Evolutionary conservation across 495 filamentous ascomycete species (phyloP).

Genomic region (Penicillium atrosanguineum): DNA sequence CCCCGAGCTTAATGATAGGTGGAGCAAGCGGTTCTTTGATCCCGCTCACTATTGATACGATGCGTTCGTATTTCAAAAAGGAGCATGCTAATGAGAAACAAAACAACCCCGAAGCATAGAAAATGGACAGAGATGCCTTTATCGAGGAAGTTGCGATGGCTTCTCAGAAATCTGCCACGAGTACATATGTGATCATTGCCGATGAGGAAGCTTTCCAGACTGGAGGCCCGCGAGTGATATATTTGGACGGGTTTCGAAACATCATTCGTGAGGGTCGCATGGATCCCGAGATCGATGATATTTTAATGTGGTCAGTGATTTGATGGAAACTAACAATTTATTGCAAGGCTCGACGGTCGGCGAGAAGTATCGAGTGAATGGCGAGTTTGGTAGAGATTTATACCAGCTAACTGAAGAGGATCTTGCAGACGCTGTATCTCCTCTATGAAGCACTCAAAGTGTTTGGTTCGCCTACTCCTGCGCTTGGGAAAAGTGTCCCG

Average conservation of each 20-base stretch:
- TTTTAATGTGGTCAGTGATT: conserved; percentile 1
- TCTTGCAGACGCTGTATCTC: not conserved
- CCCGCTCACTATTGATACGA: not conserved
- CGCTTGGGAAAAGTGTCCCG: too few species aligned
- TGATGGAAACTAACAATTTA: conserved; percentile 2
- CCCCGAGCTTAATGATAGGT: not conserved
- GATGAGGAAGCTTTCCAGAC: conserved; percentile 10
- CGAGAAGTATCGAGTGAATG: conserved; percentile 10
- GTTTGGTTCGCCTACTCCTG: too few species aligned
- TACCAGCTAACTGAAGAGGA: conserved; percentile 9
- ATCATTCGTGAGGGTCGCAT: conserved; percentile 8
- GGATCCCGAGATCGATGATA: conserved; percentile 1
- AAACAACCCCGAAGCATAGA: not conserved
- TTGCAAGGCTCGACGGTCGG: conserved; percentile 1
- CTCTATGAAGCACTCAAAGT: too few species aligned
- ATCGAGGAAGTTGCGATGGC: not conserved
- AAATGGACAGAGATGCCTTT: not conserved
- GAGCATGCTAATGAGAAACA: not conserved
- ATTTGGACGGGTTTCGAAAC: conserved; percentile 8
- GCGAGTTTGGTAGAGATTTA: conserved; percentile 3
- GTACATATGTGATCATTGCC: conserved; percentile 6
- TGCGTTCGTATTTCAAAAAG: not conserved
- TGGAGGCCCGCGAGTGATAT: conserved; percentile 1
- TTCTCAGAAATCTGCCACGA: not conserved
- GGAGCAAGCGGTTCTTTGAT: not conserved